These are phyloP conservation scores for Tylopilus balloui DNA, from an alignment of 768 basidiomycete genomes.

Conservation along the genomic window DNA sequence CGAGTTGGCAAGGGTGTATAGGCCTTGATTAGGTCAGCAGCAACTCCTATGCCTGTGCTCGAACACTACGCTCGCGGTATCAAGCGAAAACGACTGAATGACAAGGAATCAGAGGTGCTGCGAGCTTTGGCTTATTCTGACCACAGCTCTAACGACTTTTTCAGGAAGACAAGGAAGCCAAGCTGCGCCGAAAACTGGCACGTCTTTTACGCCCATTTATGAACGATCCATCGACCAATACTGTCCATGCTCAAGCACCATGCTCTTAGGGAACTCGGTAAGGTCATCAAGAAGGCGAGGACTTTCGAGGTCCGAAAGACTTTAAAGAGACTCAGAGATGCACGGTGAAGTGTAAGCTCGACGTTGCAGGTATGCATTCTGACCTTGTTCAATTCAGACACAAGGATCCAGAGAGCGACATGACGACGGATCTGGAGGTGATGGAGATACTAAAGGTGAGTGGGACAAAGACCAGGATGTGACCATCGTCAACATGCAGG, in stretches of 20 bases:
- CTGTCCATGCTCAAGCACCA: constrained; percentile 54
- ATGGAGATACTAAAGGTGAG: constrained; percentile 63
- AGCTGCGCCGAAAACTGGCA: constrained; percentile 55
- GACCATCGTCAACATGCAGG: neutral
- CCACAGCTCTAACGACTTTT: constrained; percentile 3
- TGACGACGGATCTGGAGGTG: constrained; percentile 48
- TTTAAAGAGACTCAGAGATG: constrained; percentile 74
- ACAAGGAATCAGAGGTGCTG: constrained; percentile 32
- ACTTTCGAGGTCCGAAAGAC: constrained; percentile 75
- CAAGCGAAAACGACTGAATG: constrained; percentile 44
- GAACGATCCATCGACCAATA: constrained; percentile 7
- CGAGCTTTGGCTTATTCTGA: neutral
- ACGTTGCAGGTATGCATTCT: neutral
- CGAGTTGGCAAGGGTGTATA: neutral
- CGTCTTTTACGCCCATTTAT: constrained; percentile 26
- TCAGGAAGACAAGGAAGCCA: constrained; percentile 40
- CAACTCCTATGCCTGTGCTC: constrained; percentile 5
- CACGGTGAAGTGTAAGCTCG: constrained; percentile 44
- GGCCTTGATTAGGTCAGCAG: constrained; percentile 21
- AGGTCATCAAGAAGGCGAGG: constrained; percentile 77
- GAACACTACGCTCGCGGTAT: constrained; percentile 20
- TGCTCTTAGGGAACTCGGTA: constrained; percentile 64
- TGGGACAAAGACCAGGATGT: neutral
- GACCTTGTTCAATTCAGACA: constrained; percentile 22
- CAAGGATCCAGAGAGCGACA: constrained; percentile 36